phyloP scores from a whole-genome alignment of 2,329 filamentous ascomycete species.

The Aspergillus pseudoviridinutans region DNA sequence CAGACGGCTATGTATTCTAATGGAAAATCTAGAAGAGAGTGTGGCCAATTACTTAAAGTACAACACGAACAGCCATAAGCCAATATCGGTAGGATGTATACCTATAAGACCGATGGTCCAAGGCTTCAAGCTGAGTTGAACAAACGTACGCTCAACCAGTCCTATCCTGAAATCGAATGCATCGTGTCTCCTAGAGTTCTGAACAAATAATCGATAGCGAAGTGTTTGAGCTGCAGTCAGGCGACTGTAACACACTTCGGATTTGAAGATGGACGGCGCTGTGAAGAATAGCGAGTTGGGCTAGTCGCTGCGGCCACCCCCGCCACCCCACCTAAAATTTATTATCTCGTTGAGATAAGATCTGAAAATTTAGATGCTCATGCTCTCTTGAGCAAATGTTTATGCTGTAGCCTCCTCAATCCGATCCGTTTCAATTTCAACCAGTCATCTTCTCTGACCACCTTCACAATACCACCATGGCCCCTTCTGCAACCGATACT shows the following conservation, averaged over 20 bases:
- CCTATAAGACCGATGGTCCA: too few species aligned
- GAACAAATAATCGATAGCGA: neutral
- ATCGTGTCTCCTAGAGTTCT: neutral
- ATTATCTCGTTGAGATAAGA: slow-evolving; percentile 32
- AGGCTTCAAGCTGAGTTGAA: neutral
- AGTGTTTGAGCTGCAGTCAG: neutral
- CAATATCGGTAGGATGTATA: neutral
- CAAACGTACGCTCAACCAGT: neutral
- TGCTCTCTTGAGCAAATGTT: slow-evolving; percentile 7
- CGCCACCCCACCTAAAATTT: slow-evolving; percentile 38
- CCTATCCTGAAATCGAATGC: neutral
- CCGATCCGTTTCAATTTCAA: neutral
- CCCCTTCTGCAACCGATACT: slow-evolving; percentile 27
- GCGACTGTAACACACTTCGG: neutral
- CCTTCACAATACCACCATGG: slow-evolving; percentile 23
- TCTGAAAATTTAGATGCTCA: slow-evolving; percentile 25
- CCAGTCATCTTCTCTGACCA: neutral
- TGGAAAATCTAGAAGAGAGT: neutral
- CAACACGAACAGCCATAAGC: neutral
- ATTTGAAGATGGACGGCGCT: slow-evolving; percentile 1
- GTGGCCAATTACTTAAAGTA: neutral
- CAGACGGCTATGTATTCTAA: neutral
- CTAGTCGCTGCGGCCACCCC: slow-evolving; percentile 19
- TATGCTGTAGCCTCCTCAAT: slow-evolving; percentile 1
- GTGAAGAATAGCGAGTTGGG: slow-evolving; percentile 8